Percentiles rank a stretch among this genome's conserved stretches.
These are phyloP conservation scores for Fusarium sp. DNA, from an alignment of 2,329 filamentous ascomycete genomes.

Conservation along the genomic window DNA sequence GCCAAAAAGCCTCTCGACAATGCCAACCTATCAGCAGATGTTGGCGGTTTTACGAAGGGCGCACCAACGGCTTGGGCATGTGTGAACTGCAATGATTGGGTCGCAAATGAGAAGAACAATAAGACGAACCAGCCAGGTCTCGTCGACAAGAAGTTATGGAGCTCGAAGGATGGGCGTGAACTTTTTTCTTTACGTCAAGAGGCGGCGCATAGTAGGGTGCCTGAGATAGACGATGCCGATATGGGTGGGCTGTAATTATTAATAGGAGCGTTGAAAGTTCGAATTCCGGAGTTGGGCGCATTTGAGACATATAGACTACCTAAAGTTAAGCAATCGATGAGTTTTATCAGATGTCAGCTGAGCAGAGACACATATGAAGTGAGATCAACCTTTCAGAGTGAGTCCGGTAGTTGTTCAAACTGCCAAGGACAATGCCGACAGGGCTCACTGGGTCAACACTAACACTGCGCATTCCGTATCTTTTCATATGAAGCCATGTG, in stretches of 20 bases:
- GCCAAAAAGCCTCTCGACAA: conserved; percentile 10
- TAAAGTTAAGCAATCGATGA: conserved; percentile 6
- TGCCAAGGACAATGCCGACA: background rate
- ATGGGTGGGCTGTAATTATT: background rate
- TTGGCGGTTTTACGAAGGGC: conserved; percentile 17
- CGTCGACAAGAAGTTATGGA: conserved; percentile 37
- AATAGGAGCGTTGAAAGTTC: background rate
- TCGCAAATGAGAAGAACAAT: conserved; percentile 44
- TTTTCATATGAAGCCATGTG: conserved; percentile 20
- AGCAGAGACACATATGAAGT: background rate
- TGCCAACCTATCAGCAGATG: conserved; percentile 34
- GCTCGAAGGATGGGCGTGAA: conserved; percentile 5
- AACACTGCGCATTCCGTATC: conserved; percentile 24
- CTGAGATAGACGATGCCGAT: conserved; percentile 14
- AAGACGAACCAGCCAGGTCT: conserved; percentile 27
- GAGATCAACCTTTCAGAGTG: conserved; percentile 10
- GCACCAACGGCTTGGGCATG: conserved; percentile 48
- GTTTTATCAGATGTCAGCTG: conserved; percentile 3
- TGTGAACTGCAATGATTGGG: conserved; percentile 49
- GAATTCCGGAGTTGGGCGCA: conserved; percentile 20
- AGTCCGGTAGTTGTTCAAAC: conserved; percentile 4
- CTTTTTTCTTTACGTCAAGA: conserved; percentile 7
- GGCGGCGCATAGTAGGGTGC: background rate
- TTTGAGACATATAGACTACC: conserved; percentile 20
- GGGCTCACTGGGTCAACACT: background rate